These are phyloP conservation scores for Hypoxylon sp. DNA, from an alignment of 2,329 filamentous ascomycete species.

Conservation along the genomic window DNA sequence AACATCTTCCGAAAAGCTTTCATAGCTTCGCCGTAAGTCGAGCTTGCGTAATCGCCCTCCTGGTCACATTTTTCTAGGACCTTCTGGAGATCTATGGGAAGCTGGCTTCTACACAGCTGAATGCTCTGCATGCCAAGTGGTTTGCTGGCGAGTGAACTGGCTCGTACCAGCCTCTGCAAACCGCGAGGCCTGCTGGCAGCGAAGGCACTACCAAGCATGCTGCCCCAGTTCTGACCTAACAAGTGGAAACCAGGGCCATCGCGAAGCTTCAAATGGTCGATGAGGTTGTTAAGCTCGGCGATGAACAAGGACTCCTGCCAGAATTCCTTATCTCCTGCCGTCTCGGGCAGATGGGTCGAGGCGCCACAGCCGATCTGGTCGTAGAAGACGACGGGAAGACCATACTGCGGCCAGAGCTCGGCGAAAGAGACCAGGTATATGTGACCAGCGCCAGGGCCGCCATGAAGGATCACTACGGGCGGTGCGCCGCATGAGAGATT, in stretches of 20 bases:
- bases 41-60: conserved; percentile 27
- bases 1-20: conserved; percentile 18
- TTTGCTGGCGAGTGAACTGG: too few species aligned
- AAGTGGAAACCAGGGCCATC: conserved; percentile 5
- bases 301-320: conserved; percentile 18
- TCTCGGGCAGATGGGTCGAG: conserved; percentile 16
- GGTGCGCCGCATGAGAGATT: conserved; percentile 8
- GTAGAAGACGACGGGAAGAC: conserved; percentile 15
- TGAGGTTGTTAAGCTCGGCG: conserved; percentile 12
- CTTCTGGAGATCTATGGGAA: conserved; percentile 23
- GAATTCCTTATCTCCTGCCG: conserved; percentile 3
- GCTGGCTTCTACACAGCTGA: too few species aligned
- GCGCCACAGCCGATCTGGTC: conserved; percentile 17
- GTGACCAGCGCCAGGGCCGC: conserved; percentile 15
- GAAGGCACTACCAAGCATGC: too few species aligned
- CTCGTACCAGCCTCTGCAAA: too few species aligned
- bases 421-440: conserved; percentile 6
- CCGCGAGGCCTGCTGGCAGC: too few species aligned
- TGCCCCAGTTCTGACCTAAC: too few species aligned
- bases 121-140: too few species aligned
- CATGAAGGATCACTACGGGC: conserved; percentile 12
- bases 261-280: conserved; percentile 15
- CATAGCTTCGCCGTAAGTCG: conserved; percentile 19
- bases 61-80: conserved; percentile 20
- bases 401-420: conserved; percentile 10